Evolutionary conservation across 1,139 yeast species (phyloP).

Genomic region (Yamadazyma diospyri): DNA sequence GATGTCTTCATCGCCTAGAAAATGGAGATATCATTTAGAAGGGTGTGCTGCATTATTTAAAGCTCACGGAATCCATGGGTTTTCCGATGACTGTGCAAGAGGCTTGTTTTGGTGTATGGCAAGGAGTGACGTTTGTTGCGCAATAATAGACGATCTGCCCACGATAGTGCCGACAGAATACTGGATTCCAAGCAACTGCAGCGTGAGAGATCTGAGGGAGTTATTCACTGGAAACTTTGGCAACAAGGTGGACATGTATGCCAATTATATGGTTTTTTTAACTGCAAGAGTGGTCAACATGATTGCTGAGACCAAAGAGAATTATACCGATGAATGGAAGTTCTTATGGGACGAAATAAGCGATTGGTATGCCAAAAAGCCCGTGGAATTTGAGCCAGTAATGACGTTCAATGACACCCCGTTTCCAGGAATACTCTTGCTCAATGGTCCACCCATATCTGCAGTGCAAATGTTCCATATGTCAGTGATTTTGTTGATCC

Average conservation of each 20-base stretch:
- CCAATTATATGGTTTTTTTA: slow-evolving; percentile 36
- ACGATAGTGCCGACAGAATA: slow-evolving; percentile 27
- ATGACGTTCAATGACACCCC: slow-evolving; percentile 23
- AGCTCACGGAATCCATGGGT: slow-evolving; percentile 34
- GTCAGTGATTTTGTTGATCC: slow-evolving; percentile 34
- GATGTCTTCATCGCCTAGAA: slow-evolving; percentile 29
- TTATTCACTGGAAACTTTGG: slow-evolving; percentile 18
- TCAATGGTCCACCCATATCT: slow-evolving; percentile 35
- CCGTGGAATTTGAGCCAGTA: slow-evolving; percentile 27
- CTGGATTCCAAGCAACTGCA: slow-evolving; percentile 30
- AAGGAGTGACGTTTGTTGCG: slow-evolving; percentile 36
- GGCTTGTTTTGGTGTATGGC: slow-evolving; percentile 38
- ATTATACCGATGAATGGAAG: slow-evolving; percentile 33
- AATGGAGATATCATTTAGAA: slow-evolving; percentile 35
- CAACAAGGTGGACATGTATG: slow-evolving; percentile 32
- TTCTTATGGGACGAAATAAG: slow-evolving; percentile 30
- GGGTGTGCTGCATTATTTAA: slow-evolving; percentile 36
- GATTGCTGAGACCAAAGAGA: slow-evolving; percentile 17
- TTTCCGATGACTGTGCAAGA: slow-evolving; percentile 25
- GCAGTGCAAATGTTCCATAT: slow-evolving; percentile 39
- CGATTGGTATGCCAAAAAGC: slow-evolving; percentile 32
- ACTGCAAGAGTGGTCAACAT: slow-evolving; percentile 32
- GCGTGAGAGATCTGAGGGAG: slow-evolving; percentile 19
- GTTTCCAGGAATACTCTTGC: slow-evolving; percentile 32
- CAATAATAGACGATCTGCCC: slow-evolving; percentile 29